Base-by-base conservation (phyloP, 2,329 filamentous ascomycete genomes). In the Fusarium beomiforme region DNA sequence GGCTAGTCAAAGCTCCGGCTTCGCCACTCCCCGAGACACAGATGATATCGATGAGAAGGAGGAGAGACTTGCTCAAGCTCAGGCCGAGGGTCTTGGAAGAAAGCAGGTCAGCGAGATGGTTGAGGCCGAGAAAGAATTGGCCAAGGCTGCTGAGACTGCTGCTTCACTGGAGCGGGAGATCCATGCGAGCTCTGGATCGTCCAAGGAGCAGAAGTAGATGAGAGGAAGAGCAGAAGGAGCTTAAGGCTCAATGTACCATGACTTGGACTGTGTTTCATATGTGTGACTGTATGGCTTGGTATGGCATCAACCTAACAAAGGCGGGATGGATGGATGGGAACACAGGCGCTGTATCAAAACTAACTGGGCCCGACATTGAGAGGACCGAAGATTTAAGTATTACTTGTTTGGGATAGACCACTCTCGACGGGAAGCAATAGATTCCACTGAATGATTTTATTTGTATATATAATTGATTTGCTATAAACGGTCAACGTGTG, bases 41-140 rank as follows among this genome's bases (percentile, higher is more conserved):
- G 93, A 97, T 69, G 89, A 98, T 79, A 98, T 98, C 75, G 95
- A 98, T 77, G 96, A 98, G 81, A 94, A 95, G 84, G 94, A 97
- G 72, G 92, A 94, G 79, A 88, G 91, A 66, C 81, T 86, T 59
- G 79, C 84, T 29, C 80, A 84, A 5, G 88, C 89, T 11, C 84
- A 86, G 31, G 83, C 84, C 39, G 81, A 83, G 60, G 84, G 81
- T 39, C 77, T 84, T 16, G 82, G 85, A 62, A 84, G 85, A 75
- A 83, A 81, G 54, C 85, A 87, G 71, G 85, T 85, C 10, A 78
- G 78, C 64, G 89, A 90, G 76, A 88, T 88, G 63, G 79, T 85
- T 5, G 86, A 86, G 53, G 87, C 88, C 2, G 87, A 90, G 80
- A 79, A 81, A 55, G 89, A 91, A 51, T 69, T 80, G 68, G 70